These are phyloP conservation scores for Trichomonascus vanleenenianus DNA, from an alignment of 805 yeast genomes.

Conservation along the genomic window DNA sequence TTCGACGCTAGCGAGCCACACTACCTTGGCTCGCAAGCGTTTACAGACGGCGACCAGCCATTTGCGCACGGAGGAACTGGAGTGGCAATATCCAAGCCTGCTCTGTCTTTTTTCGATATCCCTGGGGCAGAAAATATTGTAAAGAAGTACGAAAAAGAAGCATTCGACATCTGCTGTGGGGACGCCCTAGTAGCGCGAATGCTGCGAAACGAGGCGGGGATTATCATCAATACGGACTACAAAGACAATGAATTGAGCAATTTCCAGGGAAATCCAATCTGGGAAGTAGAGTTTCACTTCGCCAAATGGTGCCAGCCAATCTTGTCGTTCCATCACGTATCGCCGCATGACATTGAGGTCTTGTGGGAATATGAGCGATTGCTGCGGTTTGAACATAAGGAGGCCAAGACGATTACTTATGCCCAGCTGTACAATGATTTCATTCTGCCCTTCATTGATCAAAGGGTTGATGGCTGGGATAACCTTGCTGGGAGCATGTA, in stretches of 20 bases:
- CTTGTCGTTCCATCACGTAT: slow-evolving; percentile 27
- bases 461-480: slow-evolving; percentile 14
- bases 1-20: slow-evolving; percentile 22
- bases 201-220: slow-evolving; percentile 14
- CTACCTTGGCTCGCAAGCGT: slow-evolving; percentile 28
- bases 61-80: slow-evolving; percentile 36
- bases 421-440: slow-evolving; percentile 17
- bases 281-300: slow-evolving; percentile 8
- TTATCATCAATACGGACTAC: not conserved
- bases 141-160: slow-evolving; percentile 17
- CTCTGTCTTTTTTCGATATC: slow-evolving; percentile 17
- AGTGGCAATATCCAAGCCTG: slow-evolving; percentile 26
- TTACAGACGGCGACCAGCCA: slow-evolving; percentile 11
- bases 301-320: slow-evolving; percentile 27
- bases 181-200: slow-evolving; percentile 27
- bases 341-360: slow-evolving; percentile 23
- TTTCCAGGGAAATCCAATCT: slow-evolving; percentile 29
- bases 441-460: slow-evolving; percentile 12
- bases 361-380: slow-evolving; percentile 30
- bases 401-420: slow-evolving; percentile 11
- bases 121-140: slow-evolving; percentile 12
- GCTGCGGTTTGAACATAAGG: slow-evolving; percentile 13
- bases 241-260: slow-evolving; percentile 4
- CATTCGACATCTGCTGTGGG: slow-evolving; percentile 28
- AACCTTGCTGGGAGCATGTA: slow-evolving; percentile 6